These are phyloP conservation scores for Cnidoscolus chayamansa DNA, from an alignment of 441 rosid genomes.

Conservation along the genomic window DNA sequence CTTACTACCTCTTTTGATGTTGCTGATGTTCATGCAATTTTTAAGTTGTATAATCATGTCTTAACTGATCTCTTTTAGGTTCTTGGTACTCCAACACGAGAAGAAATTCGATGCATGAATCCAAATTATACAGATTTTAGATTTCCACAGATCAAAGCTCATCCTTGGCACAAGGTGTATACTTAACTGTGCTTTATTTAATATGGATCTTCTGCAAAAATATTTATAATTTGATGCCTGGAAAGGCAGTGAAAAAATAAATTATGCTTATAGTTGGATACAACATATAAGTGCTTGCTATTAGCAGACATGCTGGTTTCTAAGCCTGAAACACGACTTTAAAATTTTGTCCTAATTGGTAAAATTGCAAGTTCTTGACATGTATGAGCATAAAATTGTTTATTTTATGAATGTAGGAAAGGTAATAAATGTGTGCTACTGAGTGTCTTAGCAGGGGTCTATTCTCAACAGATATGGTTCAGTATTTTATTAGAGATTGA, in stretches of 20 bases:
- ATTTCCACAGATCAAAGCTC: not conserved
- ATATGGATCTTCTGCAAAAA: not conserved
- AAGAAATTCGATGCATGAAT: slow-evolving; percentile 1
- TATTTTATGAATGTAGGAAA: not conserved
- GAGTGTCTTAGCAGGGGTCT: not conserved
- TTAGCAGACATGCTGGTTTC: not conserved
- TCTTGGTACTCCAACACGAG: slow-evolving; percentile 1
- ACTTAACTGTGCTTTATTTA: not conserved
- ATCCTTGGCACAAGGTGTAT: not conserved
- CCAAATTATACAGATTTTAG: not conserved
- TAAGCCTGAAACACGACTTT: too few relatives aligned
- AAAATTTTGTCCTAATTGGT: too few relatives aligned
- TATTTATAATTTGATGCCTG: not conserved
- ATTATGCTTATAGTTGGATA: not conserved
- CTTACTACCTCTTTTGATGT: not conserved
- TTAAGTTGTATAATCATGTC: not conserved
- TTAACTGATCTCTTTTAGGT: not conserved
- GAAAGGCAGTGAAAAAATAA: not conserved
- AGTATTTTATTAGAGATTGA: too few relatives aligned
- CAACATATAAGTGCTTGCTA: not conserved
- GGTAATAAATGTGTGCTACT: not conserved
- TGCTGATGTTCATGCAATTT: not conserved
- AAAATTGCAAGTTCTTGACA: too few relatives aligned
- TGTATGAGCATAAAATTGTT: not conserved
- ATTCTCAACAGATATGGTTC: too few relatives aligned